Evolutionary conservation across 192 early-diverging fungal genomes (phyloP), one percentile per base, ranked within the genome.

Genomic region (Cladochytrium replicatum): DNA sequence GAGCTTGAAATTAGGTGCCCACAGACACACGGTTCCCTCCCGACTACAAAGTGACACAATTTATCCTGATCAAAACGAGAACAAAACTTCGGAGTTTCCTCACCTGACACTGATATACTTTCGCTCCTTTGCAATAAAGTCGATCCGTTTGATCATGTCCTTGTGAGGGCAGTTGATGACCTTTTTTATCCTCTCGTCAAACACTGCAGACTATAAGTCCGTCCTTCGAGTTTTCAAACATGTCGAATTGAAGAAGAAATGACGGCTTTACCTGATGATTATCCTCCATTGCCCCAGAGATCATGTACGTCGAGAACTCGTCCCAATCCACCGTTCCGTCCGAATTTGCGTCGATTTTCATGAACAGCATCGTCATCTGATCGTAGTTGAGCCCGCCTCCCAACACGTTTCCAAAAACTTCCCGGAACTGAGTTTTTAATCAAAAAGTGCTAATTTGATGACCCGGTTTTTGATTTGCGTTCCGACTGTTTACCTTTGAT

Each of bases 351-450:
- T 81, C 78, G 43, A 81, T 81, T 52, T 81, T 81, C 78, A 81
- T 81, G 50, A 81, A 81, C n/a, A 81, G 61, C 71, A 65, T 62
- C 25, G 78, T 81, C 77, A 81, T 80, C 55, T 81, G 78, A 46
- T 81, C 78, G 40, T 65, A 51, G 9, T 64, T 69, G 8, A 81
- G 55, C 34, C 65, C 66, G 9, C 74, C 78, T 4, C 76, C 76
- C 1, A 81, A 48, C 9, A 81, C 67, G 22, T 71, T 61, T 23
- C 74, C 70, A 60, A 81, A 81, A 6, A 81, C 78, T 62, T 79
- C 73, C 11, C 75, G 68, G 61, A 81, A 81, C 78, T 80, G 25
- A 34, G 28, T 41, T 19, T 40, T 11, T 32, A 32, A 46, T 5
- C 22, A 19, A 23, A 58, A 40, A 19, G 11, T 37, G 32, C 2